Evolutionary conservation across 768 basidiomycete species (phyloP).

Genomic region (Amanita exitialis): DNA sequence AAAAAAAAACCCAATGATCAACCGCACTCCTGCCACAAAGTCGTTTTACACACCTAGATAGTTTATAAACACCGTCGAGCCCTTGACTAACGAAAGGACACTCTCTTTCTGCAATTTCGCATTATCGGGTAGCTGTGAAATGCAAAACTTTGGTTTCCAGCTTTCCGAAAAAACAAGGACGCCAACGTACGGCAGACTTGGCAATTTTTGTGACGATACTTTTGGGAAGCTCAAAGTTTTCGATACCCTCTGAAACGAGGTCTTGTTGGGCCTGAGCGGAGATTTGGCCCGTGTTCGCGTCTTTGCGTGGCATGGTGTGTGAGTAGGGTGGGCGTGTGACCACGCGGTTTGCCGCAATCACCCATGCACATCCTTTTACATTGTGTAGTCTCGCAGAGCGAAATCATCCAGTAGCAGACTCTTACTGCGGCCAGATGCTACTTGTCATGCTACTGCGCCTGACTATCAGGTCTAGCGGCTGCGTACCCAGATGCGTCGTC

Average conservation of each 20-base stretch:
- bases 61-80: constrained; percentile 92
- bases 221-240: constrained; percentile 84
- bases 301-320: constrained; percentile 60
- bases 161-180: background rate
- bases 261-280: constrained; percentile 76
- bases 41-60: constrained; percentile 53
- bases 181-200: constrained; percentile 57
- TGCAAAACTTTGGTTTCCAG: background rate
- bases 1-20: background rate
- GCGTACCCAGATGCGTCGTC: too few species aligned
- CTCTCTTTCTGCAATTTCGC: constrained; percentile 89
- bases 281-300: constrained; percentile 39
- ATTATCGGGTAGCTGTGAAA: constrained; percentile 69
- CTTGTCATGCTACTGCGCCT: too few species aligned
- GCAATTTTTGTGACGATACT: constrained; percentile 77
- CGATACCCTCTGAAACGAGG: constrained; percentile 74
- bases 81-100: constrained; percentile 73
- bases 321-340: background rate
- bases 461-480: too few species aligned
- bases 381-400: too few species aligned
- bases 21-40: background rate
- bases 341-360: background rate
- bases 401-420: too few species aligned
- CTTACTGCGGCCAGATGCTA: too few species aligned
- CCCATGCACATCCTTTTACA: too few species aligned